Percentiles rank a stretch among this genome's conserved stretches.
Evolutionary conservation across 768 basidiomycete genomes (phyloP).

Genomic region (Serendipita vermifera): DNA sequence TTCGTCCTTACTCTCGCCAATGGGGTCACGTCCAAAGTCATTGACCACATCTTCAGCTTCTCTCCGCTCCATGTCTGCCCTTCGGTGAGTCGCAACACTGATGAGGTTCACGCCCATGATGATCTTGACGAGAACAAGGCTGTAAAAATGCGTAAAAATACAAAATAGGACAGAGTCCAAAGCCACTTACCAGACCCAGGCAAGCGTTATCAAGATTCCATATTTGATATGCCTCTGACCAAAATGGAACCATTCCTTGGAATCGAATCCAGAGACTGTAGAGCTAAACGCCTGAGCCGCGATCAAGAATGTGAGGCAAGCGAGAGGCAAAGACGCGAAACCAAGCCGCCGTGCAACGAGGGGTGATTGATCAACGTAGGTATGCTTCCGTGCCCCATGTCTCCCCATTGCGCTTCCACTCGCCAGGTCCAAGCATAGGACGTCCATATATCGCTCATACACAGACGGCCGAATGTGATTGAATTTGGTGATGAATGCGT

Average conservation of each 20-base stretch:
- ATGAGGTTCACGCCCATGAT: slow-evolving; percentile 84
- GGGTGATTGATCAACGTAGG: slow-evolving; percentile 91
- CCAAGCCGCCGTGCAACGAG: slow-evolving; percentile 87
- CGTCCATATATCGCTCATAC: slow-evolving; percentile 90
- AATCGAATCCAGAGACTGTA: slow-evolving; percentile 18
- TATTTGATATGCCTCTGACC: slow-evolving; percentile 6
- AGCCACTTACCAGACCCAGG: slow-evolving; percentile 81
- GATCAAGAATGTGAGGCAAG: slow-evolving; percentile 66
- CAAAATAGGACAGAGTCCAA: no score
- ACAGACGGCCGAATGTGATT: slow-evolving; percentile 94
- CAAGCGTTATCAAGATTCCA: slow-evolving; percentile 26
- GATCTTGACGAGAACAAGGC: slow-evolving; percentile 77
- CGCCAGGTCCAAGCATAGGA: slow-evolving; percentile 85
- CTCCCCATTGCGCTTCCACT: slow-evolving; percentile 62
- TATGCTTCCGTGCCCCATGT: slow-evolving; percentile 62
- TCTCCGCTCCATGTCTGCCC: slow-evolving; percentile 57
- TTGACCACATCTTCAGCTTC: slow-evolving; percentile 65
- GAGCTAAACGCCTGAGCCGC: slow-evolving; percentile 49
- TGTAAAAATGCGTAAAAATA: slow-evolving; percentile 21
- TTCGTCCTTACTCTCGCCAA: slow-evolving; percentile 83
- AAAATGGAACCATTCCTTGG: slow-evolving; percentile 30
- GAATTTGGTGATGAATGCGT: slow-evolving; percentile 99
- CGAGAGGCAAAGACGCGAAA: slow-evolving; percentile 84
- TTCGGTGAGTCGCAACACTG: slow-evolving; percentile 64
- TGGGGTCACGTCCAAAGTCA: slow-evolving; percentile 78